Evolutionary conservation across 164 flowering plant species (phyloP), one percentile per base, ranked within the genome.

Genomic region (Aristolochia contorta): DNA sequence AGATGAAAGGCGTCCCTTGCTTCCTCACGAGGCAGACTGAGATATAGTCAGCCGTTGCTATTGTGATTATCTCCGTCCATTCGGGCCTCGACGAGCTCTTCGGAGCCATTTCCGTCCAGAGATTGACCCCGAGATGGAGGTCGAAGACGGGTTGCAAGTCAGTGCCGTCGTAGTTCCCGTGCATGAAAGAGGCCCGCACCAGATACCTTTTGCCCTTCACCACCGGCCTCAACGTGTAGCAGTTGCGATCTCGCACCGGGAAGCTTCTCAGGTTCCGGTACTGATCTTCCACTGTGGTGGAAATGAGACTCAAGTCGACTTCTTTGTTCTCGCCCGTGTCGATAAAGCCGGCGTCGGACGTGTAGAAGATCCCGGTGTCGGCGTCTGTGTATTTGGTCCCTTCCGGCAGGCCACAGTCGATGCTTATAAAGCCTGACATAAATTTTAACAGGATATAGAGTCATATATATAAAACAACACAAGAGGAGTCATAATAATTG

Each of bases 1-100:
- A 74, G 37, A 78, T 68, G 62, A 77, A 78, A 53, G 85, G 85
- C 4, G 71, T 69, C 32, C 82, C 80, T 74, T 1, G 58, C 72
- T 50, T 78, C 64, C 13, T 73, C 66, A 4, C 25, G 24, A 81
- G 80, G 47, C 85, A 81, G 8, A 77, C 72, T 18, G 62, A 16
- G 18, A 78, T 3, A 49, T 25, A 54, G 43, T 71, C 58, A 0
- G 59, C 22, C 4, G 47, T 2, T 0, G 76, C 67, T 1, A 62
- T 43, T 22, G 56, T 55, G 0, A 80, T 67, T n/a, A 77, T 75
- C 70, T 81, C 85, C 7, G 52, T 46, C 10, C n/a, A 22, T 0
- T 20, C 6, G 4, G 13, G 5, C 15, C 0, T 14, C 10, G 61
- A 56, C 6, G 63, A 50, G 43, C 54, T 54, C 0, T 0, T 6